Base-by-base conservation (phyloP, 495 filamentous ascomycete genomes). In the Talaromyces trachyspermus region DNA sequence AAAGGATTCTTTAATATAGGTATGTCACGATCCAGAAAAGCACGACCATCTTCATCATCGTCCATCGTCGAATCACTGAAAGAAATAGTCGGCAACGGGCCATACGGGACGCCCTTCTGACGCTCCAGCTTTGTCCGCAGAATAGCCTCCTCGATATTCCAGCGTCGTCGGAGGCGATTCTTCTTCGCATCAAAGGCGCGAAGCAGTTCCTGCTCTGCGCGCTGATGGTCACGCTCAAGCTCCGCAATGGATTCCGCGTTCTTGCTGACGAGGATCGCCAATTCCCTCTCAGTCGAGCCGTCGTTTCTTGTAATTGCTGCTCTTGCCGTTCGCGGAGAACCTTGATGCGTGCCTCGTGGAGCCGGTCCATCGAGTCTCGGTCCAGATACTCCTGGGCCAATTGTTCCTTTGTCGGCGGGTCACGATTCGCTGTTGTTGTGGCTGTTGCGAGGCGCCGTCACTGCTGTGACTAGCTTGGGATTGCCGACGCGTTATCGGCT, bases 321-420 rank as follows among this genome's bases (percentile, higher is more conserved):
- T 80, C 81, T 54, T 92, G 87, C 37, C 80, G 80, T 47, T 88
- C 87, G 5, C 87, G 73, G 47, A 92, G 75, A 1, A 90, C 85
- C 50, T 91, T 88, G 64, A 92, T 86, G 48, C 82, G 80, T 14
- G 78, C 70, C 37, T 80, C 73, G 52, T 90, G 85, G 2, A 85
- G 75, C 10, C 77, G 74, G 40, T 81, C 79, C 78, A 90, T 82
- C 42, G 78, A 72, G 52, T 84, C 80, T 33, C 84, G 77, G 29
- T 78, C 58, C 51, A 76, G 80, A 49, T 87, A 84, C 56, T 89
- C 81, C 55, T 86, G 81, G 18, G 78, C 75, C 1, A 91, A 70
- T 56, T 88, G 84, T 32, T 66, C 68, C 41, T 62, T 65, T 72
- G 68, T 33, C 63, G 69, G 17, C 53, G 49, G 12, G 66, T 71